These are phyloP conservation scores for Coemansia sp. DNA, from an alignment of 192 early-diverging fungal species.

Conservation along the genomic window DNA sequence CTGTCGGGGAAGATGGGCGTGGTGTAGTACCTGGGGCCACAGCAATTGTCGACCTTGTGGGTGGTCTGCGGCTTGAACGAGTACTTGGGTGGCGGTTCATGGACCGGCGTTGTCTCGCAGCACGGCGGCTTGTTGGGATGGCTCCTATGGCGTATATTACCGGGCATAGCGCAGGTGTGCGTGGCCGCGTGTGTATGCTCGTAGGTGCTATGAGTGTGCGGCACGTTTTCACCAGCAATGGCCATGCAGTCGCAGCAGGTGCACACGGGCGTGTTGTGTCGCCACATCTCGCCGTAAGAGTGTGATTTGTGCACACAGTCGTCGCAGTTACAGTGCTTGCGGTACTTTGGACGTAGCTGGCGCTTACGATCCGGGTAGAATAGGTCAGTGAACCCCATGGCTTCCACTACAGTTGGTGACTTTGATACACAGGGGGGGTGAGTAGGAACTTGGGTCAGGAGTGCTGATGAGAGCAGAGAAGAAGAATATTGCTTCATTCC, in stretches of 20 bases:
- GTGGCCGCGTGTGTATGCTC: conserved; percentile 21
- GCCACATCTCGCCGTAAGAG: conserved; percentile 34
- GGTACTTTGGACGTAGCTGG: conserved; percentile 25
- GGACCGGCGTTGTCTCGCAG: background rate
- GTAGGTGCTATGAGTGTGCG: conserved; percentile 28
- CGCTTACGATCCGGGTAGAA: conserved; percentile 37
- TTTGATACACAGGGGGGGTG: background rate
- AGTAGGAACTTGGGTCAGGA: no score
- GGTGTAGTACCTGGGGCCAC: conserved; percentile 24
- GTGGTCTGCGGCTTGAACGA: conserved; percentile 38
- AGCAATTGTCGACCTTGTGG: conserved; percentile 29
- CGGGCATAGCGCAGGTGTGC: conserved; percentile 33
- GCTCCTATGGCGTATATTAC: conserved; percentile 4
- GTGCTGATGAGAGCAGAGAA: no score
- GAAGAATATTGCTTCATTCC: no score
- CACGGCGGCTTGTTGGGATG: background rate
- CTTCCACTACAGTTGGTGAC: no score
- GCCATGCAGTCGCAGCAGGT: conserved; percentile 48
- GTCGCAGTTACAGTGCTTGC: conserved; percentile 34
- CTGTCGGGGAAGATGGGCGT: conserved; percentile 19
- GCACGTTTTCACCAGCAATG: conserved; percentile 29
- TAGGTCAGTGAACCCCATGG: conserved; percentile 27
- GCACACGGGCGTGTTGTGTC: conserved; percentile 35
- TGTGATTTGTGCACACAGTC: conserved; percentile 16
- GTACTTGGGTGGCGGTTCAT: conserved; percentile 38